Conservation (phyloP, 2,329 filamentous ascomycete species). For the Ophiostoma sp. region DNA sequence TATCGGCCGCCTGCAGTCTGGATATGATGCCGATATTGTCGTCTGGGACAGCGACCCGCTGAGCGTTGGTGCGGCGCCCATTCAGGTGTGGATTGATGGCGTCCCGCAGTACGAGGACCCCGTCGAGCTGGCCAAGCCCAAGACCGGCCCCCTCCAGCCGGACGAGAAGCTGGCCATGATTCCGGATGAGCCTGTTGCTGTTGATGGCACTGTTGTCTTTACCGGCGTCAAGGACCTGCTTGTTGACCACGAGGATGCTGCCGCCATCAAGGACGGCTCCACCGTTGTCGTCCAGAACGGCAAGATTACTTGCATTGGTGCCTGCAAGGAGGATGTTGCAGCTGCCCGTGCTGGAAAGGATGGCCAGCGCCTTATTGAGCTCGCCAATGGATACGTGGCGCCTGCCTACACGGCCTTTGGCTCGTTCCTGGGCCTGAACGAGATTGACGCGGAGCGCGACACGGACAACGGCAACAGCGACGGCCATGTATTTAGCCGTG, state of each 20-base stretch:
- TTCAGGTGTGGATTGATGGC: conserved; percentile 61
- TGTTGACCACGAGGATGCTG: conserved; percentile 41
- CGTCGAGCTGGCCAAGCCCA: conserved; percentile 50
- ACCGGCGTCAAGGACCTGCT: conserved; percentile 51
- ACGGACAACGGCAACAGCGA: conserved; percentile 54
- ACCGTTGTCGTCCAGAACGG: conserved; percentile 50
- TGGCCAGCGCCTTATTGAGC: conserved; percentile 38
- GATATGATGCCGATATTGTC: conserved; percentile 57
- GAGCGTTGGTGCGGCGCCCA: conserved; percentile 53
- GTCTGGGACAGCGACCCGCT: conserved; percentile 61
- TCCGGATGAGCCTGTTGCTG: conserved; percentile 39
- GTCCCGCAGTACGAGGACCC: conserved; percentile 52
- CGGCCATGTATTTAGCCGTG: conserved; percentile 50
- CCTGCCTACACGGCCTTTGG: conserved; percentile 57
- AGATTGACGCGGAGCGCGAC: conserved; percentile 53
- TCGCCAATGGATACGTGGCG: conserved; percentile 57
- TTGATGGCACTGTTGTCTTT: conserved; percentile 47
- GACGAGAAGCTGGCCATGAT: conserved; percentile 40
- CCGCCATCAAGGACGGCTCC: conserved; percentile 19
- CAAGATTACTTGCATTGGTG: conserved; percentile 52
- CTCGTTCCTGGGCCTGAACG: conserved; percentile 56
- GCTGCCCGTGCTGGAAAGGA: conserved; percentile 32
- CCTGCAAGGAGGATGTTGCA: conserved; percentile 44
- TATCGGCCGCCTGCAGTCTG: conserved; percentile 56
- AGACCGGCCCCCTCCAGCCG: conserved; percentile 37